Conservation (phyloP, 306 rosid species). For the Clitoria ternatea region DNA sequence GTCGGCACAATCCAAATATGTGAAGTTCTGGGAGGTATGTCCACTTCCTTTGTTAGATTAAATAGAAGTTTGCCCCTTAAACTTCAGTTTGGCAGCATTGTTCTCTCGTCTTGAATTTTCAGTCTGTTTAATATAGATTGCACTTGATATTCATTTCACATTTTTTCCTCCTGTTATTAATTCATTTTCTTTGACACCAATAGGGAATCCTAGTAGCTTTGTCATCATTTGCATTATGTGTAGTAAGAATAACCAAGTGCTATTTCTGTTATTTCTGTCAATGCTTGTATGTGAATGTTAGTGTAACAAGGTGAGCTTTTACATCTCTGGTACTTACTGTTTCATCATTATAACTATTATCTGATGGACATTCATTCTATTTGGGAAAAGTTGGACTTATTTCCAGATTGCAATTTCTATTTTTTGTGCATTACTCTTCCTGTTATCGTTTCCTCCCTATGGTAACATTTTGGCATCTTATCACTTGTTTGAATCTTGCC, state of each 20-base stretch:
- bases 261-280: background rate
- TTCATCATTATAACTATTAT: background rate
- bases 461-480: background rate
- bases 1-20: slow-evolving; percentile 78
- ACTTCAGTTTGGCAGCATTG: background rate
- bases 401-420: slow-evolving; percentile 2
- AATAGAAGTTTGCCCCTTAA: background rate
- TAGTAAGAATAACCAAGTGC: background rate
- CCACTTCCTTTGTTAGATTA: background rate
- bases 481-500: slow-evolving; percentile 2
- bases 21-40: slow-evolving; percentile 97
- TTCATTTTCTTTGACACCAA: background rate
- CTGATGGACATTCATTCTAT: background rate
- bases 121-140: background rate
- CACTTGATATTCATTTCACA: background rate
- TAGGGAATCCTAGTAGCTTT: background rate
- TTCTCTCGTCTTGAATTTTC: background rate
- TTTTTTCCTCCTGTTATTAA: background rate
- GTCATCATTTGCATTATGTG: background rate
- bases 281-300: background rate
- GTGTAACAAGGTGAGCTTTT: background rate
- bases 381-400: slow-evolving; percentile 2
- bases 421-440: background rate
- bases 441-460: background rate
- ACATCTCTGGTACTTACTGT: background rate